Evolutionary conservation across 331 rosid species (phyloP).

Genomic region (Rosa hybrid): DNA sequence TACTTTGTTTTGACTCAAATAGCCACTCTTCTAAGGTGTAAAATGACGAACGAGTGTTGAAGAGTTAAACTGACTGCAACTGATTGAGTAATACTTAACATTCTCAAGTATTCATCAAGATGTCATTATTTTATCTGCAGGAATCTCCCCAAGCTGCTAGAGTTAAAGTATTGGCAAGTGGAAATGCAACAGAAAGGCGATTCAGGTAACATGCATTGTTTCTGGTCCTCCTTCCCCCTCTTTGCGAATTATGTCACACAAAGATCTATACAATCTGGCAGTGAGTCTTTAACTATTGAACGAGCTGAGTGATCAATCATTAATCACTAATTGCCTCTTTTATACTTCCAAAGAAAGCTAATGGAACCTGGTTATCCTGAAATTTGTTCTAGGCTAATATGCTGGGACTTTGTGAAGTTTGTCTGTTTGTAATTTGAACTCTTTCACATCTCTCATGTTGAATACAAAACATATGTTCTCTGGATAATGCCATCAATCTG

Average conservation of each 20-base stretch:
- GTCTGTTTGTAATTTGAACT: background rate
- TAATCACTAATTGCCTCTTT: background rate
- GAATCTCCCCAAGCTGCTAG: conserved; percentile 99
- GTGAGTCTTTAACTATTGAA: background rate
- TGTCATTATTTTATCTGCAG: conserved; percentile 42
- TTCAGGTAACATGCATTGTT: conserved; percentile 58
- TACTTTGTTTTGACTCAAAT: background rate
- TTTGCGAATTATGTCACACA: background rate
- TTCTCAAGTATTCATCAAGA: background rate
- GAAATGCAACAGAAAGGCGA: conserved; percentile 97
- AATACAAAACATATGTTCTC: background rate
- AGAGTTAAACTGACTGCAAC: background rate
- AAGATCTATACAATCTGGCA: background rate
- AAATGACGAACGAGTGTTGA: background rate
- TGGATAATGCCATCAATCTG: background rate
- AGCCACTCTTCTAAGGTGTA: background rate
- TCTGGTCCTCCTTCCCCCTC: background rate
- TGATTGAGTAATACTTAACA: background rate
- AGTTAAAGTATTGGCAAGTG: conserved; percentile 96
- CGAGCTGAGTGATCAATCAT: background rate
- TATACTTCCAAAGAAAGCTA: background rate
- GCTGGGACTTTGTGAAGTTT: background rate
- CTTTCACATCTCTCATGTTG: background rate
- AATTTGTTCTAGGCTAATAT: background rate
- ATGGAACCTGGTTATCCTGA: background rate